Conservation (phyloP, 78 protist species). For the Dictyostelium purpureum region DNA sequence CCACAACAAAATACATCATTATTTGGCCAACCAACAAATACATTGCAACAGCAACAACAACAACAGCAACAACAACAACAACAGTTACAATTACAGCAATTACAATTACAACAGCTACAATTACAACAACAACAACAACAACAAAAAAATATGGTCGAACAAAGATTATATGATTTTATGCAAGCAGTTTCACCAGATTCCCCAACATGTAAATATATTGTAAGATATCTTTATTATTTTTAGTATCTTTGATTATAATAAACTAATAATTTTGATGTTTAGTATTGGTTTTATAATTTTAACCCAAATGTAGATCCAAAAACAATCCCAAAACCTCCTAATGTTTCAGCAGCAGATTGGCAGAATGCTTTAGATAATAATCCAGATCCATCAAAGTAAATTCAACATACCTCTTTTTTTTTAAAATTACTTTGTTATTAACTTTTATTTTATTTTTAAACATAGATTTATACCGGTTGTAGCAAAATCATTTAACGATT, state of each 20-base stretch:
- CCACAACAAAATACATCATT: neutral
- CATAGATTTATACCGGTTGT: slow-evolving; percentile 51
- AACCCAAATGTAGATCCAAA: slow-evolving; percentile 31
- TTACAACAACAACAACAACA: neutral
- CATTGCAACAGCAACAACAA: neutral
- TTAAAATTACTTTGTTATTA: neutral
- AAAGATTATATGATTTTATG: slow-evolving; percentile 24
- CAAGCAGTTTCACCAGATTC: slow-evolving; percentile 48
- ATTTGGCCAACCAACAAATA: neutral
- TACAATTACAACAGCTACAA: neutral
- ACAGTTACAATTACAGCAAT: neutral
- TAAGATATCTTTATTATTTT: neutral
- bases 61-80: neutral
- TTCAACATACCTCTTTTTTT: neutral
- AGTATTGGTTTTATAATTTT: slow-evolving; percentile 73
- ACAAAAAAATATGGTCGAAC: slow-evolving; percentile 20
- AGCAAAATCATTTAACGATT: slow-evolving; percentile 58
- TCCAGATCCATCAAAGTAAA: slow-evolving; percentile 47
- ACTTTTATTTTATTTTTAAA: neutral
- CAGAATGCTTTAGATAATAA: slow-evolving; percentile 27
- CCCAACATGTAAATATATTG: slow-evolving; percentile 55
- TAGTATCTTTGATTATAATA: neutral
- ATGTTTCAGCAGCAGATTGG: slow-evolving; percentile 59
- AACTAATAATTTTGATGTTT: neutral
- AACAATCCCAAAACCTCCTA: slow-evolving; percentile 43